A percentile compares a stretch with the other conserved stretches of the same genome.
Conservation (phyloP, 495 filamentous ascomycete species). For the Terfezia claveryi region DNA sequence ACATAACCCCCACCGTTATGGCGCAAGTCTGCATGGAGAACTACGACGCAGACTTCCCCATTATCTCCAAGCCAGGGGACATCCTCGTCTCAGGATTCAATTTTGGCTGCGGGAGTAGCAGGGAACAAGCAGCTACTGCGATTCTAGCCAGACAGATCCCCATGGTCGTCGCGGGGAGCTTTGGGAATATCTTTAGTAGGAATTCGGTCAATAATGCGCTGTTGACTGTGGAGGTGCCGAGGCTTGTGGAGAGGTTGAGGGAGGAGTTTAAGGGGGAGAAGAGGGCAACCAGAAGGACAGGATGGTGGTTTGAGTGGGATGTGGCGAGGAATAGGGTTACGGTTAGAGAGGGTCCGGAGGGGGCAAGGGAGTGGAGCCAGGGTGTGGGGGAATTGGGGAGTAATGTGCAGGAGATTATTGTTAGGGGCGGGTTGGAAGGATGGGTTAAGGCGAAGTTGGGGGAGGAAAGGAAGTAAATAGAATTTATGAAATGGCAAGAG, state of each 20-base stretch:
- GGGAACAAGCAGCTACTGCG: slow-evolving; percentile 79
- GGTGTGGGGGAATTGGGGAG: slow-evolving; percentile 68
- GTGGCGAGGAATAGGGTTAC: slow-evolving; percentile 45
- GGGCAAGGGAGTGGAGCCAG: slow-evolving; percentile 41
- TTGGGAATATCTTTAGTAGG: slow-evolving; percentile 70
- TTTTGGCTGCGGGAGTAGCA: slow-evolving; percentile 63
- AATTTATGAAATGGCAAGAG: too few species aligned
- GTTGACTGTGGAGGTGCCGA: slow-evolving; percentile 62
- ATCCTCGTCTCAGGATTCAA: slow-evolving; percentile 76
- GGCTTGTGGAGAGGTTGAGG: slow-evolving; percentile 45
- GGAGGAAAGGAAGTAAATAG: neutral
- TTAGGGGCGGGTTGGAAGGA: slow-evolving; percentile 52
- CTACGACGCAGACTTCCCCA: slow-evolving; percentile 52
- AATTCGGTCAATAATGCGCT: slow-evolving; percentile 90
- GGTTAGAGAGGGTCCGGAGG: slow-evolving; percentile 44
- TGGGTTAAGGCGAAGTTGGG: slow-evolving; percentile 55
- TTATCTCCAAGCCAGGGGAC: slow-evolving; percentile 39
- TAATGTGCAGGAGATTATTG: slow-evolving; percentile 81
- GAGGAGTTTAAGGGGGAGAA: slow-evolving; percentile 38
- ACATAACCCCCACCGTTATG: slow-evolving; percentile 54
- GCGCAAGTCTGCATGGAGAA: slow-evolving; percentile 80
- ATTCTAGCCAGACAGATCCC: slow-evolving; percentile 70
- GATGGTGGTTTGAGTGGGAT: slow-evolving; percentile 79
- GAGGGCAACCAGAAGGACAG: slow-evolving; percentile 55
- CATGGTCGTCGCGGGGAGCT: slow-evolving; percentile 64